A percentile compares a stretch with the other conserved stretches of the same genome.
Evolutionary conservation across 2,329 filamentous ascomycete species (phyloP).

Genomic region (Fusarium xylarioides): DNA sequence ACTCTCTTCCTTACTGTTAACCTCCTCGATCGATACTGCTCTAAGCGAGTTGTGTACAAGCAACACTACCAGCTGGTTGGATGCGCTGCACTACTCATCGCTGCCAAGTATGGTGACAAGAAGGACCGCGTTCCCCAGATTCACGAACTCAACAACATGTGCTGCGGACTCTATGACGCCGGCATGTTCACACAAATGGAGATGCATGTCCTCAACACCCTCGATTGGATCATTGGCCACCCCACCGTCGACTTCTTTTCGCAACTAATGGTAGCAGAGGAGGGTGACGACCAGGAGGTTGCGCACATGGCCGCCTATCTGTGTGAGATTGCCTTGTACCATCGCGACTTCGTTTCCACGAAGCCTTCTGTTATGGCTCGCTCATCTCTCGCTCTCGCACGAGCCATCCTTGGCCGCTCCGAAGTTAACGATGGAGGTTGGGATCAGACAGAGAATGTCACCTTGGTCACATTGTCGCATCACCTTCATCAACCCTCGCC

Average conservation of each 20-base stretch:
- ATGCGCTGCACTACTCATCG: slow-evolving; percentile 93
- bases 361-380: slow-evolving; percentile 91
- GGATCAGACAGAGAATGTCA: slow-evolving; percentile 76
- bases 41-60: slow-evolving; percentile 97
- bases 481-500: slow-evolving; percentile 67
- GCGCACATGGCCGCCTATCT: slow-evolving; percentile 96
- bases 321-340: slow-evolving; percentile 92
- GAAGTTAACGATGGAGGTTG: slow-evolving; percentile 81
- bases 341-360: slow-evolving; percentile 95
- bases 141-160: slow-evolving; percentile 98
- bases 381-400: slow-evolving; percentile 83
- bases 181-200: slow-evolving; percentile 99
- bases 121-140: slow-evolving; percentile 99
- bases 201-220: slow-evolving; percentile 97
- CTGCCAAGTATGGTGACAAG: slow-evolving; percentile 98
- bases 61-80: slow-evolving; percentile 98
- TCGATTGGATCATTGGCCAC: slow-evolving; percentile 96
- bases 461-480: slow-evolving; percentile 67
- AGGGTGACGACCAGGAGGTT: slow-evolving; percentile 80
- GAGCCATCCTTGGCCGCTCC: slow-evolving; percentile 83
- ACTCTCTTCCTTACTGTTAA: slow-evolving; percentile 97
- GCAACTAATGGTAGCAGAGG: slow-evolving; percentile 85
- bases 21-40: slow-evolving; percentile 96
- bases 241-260: slow-evolving; percentile 95
- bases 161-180: slow-evolving; percentile 96